A percentile compares a stretch with the other conserved stretches of the same genome.
These are phyloP conservation scores for Rhododendron molle DNA, from an alignment of 148 eudicot species.

Conservation along the genomic window DNA sequence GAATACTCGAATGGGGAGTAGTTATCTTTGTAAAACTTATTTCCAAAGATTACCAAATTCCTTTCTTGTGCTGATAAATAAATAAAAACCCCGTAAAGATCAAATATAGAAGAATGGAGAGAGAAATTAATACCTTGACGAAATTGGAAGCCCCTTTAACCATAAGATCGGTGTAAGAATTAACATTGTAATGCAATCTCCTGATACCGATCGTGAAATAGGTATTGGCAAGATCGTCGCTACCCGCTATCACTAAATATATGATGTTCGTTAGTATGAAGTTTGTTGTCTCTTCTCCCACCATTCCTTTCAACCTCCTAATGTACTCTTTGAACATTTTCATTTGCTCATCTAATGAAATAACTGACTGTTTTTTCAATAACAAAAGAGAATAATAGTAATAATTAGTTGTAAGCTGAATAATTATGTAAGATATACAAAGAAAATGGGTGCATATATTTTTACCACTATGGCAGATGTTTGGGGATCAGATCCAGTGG, in stretches of 20 bases:
- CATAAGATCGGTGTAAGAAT: slow-evolving; percentile 24
- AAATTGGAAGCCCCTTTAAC: not conserved
- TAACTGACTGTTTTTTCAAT: slow-evolving; percentile 11
- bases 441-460: not conserved
- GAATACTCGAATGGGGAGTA: too few relatives aligned
- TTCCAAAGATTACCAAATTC: not conserved
- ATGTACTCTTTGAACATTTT: slow-evolving; percentile 31
- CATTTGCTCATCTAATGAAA: slow-evolving; percentile 23
- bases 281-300: slow-evolving; percentile 26
- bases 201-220: slow-evolving; percentile 24
- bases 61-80: not conserved
- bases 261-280: slow-evolving; percentile 21
- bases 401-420: not conserved
- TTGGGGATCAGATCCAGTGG: slow-evolving; percentile 52
- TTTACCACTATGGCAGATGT: slow-evolving; percentile 36
- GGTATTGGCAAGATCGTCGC: slow-evolving; percentile 35
- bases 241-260: slow-evolving; percentile 18
- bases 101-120: not conserved
- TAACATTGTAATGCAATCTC: slow-evolving; percentile 14
- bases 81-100: not conserved
- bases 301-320: slow-evolving; percentile 9
- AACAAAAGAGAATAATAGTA: too few relatives aligned
- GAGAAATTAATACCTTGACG: not conserved
- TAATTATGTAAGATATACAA: not conserved
- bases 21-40: not conserved